Percentiles rank a stretch among this genome's conserved stretches.
Evolutionary conservation across 2,329 filamentous ascomycete species (phyloP).

Genomic region (Sarocladium strictum): DNA sequence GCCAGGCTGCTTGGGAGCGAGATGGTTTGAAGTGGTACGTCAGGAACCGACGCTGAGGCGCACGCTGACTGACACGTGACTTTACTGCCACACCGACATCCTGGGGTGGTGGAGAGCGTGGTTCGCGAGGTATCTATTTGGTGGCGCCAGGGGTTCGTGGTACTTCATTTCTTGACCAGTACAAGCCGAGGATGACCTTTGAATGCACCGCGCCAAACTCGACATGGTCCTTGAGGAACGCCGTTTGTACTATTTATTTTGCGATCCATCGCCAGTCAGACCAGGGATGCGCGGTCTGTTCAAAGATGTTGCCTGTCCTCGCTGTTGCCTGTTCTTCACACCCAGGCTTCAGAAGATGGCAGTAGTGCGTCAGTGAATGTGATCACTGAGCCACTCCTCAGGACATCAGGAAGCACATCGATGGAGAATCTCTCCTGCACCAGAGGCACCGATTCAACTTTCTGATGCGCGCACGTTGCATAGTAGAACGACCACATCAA

Average conservation of each 20-base stretch:
- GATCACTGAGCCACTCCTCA: too few relatives aligned
- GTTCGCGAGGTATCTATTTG: not conserved
- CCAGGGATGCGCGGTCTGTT: too few relatives aligned
- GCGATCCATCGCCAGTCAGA: not conserved
- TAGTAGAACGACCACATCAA: too few relatives aligned
- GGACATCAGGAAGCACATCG: too few relatives aligned
- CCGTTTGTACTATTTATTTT: not conserved
- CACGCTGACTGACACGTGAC: conserved; percentile 6
- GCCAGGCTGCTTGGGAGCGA: conserved; percentile 7
- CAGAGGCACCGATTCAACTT: too few relatives aligned
- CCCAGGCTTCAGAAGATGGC: too few relatives aligned
- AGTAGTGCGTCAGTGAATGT: too few relatives aligned
- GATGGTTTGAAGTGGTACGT: conserved; percentile 4
- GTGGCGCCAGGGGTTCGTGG: not conserved
- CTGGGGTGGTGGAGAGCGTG: not conserved
- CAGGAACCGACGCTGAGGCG: conserved; percentile 4
- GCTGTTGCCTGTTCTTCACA: too few relatives aligned
- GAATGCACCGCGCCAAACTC: too few relatives aligned
- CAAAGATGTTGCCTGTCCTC: too few relatives aligned
- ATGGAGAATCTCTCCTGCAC: too few relatives aligned
- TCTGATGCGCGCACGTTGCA: too few relatives aligned
- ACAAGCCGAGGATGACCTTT: not conserved
- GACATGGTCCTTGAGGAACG: not conserved
- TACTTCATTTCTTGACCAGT: not conserved
- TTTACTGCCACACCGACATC: not conserved